These are phyloP conservation scores for Scheffersomyces insectosa DNA, from an alignment of 1,139 yeast genomes.

Conservation along the genomic window DNA sequence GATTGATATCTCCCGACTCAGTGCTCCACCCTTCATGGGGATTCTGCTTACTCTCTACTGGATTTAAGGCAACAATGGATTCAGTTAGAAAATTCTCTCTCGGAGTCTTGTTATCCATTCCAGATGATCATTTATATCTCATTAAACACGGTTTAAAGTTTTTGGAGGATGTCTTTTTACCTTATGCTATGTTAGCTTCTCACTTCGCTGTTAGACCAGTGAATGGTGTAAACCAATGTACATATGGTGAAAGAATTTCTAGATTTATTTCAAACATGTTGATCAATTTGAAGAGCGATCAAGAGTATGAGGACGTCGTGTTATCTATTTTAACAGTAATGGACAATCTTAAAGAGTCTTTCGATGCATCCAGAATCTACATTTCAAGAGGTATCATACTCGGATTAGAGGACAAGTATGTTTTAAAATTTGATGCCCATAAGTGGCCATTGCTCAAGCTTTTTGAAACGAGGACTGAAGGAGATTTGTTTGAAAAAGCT, in stretches of 20 bases:
- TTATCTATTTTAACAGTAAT: conserved; percentile 46
- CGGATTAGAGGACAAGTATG: conserved; percentile 43
- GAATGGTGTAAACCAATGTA: conserved; percentile 41
- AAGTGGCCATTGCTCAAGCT: conserved; percentile 40
- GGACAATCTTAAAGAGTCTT: conserved; percentile 49
- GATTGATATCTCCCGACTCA: conserved; percentile 52
- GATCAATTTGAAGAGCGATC: conserved; percentile 29
- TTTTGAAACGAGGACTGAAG: conserved; percentile 60
- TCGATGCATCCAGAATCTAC: conserved; percentile 73
- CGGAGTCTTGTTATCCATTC: conserved; percentile 56
- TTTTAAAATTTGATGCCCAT: conserved; percentile 29
- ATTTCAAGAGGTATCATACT: conserved; percentile 56
- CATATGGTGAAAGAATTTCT: conserved; percentile 55
- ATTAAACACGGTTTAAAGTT: conserved; percentile 47
- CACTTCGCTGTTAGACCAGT: conserved; percentile 48
- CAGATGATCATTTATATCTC: conserved; percentile 50
- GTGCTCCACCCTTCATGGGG: conserved; percentile 73
- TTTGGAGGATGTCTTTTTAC: conserved; percentile 56
- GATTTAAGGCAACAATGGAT: conserved; percentile 77
- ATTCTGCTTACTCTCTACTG: conserved; percentile 69
- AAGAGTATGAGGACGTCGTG: conserved; percentile 21
- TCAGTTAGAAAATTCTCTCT: conserved; percentile 70
- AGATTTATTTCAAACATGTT: conserved; percentile 51
- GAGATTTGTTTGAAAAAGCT: conserved; percentile 52
- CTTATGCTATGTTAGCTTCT: conserved; percentile 64